These are phyloP conservation scores for Nepenthes gracilis DNA, from an alignment of 148 eudicot species.

Conservation along the genomic window DNA sequence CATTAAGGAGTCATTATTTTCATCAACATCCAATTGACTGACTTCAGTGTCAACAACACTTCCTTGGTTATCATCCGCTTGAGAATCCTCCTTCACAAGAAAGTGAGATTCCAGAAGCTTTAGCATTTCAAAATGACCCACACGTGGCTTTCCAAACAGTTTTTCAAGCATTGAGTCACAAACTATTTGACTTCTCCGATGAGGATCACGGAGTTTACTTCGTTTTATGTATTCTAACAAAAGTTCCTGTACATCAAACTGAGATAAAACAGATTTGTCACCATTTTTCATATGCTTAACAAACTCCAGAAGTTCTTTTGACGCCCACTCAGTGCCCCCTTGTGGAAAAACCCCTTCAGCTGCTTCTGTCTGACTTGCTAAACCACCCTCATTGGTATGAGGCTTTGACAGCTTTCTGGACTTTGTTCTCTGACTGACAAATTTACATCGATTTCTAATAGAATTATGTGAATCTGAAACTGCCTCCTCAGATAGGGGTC, in stretches of 20 bases:
- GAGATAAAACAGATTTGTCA: conserved; percentile 42
- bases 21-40: conserved; percentile 56
- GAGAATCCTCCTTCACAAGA: conserved; percentile 55
- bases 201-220: conserved; percentile 74
- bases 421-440: conserved; percentile 41
- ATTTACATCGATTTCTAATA: conserved; percentile 27
- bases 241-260: conserved; percentile 62
- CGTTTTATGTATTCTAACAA: conserved; percentile 55
- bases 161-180: conserved; percentile 58
- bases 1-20: conserved; percentile 25
- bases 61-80: conserved; percentile 71
- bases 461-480: conserved; percentile 53
- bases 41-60: conserved; percentile 55
- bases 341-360: conserved; percentile 17
- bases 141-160: conserved; percentile 61
- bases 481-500: conserved; percentile 27
- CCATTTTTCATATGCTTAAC: conserved; percentile 66
- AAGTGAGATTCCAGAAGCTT: conserved; percentile 72
- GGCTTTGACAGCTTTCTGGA: conserved; percentile 42
- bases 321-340: conserved; percentile 47
- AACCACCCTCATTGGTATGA: conserved; percentile 22
- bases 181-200: conserved; percentile 50
- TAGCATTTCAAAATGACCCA: conserved; percentile 78
- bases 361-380: conserved; percentile 7
- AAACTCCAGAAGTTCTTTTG: conserved; percentile 62